Evolutionary conservation across 1,139 yeast species (phyloP).

Genomic region (Kluyveromyces sp.): DNA sequence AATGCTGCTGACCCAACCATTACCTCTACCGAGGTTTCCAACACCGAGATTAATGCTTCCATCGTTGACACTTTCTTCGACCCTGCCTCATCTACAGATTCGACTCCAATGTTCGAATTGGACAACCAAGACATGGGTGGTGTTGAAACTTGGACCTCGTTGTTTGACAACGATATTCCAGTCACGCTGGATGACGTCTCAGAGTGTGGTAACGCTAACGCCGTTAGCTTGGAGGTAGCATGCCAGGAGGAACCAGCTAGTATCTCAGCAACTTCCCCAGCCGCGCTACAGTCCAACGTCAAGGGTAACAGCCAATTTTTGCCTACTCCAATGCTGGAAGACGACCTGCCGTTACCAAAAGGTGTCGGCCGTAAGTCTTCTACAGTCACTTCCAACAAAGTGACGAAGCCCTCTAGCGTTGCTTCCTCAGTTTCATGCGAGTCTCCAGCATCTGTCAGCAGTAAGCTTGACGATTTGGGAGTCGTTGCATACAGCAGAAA

Average conservation of each 20-base stretch:
- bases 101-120: constrained; percentile 58
- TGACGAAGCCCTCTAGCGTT: neutral
- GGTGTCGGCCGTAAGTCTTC: neutral
- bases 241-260: neutral
- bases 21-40: constrained; percentile 32
- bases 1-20: constrained; percentile 4
- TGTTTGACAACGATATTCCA: constrained; percentile 43
- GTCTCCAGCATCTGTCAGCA: neutral
- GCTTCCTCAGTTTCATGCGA: neutral
- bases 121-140: constrained; percentile 38
- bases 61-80: constrained; percentile 55
- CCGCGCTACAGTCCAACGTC: neutral
- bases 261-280: neutral
- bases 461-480: constrained; percentile 53
- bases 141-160: constrained; percentile 57
- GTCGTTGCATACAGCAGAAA: constrained; percentile 59
- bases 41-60: constrained; percentile 50
- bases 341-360: constrained; percentile 11
- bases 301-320: constrained; percentile 17
- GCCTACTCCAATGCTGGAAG: constrained; percentile 31
- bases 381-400: neutral
- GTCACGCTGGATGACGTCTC: constrained; percentile 30
- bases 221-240: constrained; percentile 3
- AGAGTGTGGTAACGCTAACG: constrained; percentile 6
- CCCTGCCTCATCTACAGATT: constrained; percentile 39